Evolutionary conservation across 441 rosid genomes (phyloP), one percentile per base, ranked within the genome.

Genomic region (Mallotus japonicus): DNA sequence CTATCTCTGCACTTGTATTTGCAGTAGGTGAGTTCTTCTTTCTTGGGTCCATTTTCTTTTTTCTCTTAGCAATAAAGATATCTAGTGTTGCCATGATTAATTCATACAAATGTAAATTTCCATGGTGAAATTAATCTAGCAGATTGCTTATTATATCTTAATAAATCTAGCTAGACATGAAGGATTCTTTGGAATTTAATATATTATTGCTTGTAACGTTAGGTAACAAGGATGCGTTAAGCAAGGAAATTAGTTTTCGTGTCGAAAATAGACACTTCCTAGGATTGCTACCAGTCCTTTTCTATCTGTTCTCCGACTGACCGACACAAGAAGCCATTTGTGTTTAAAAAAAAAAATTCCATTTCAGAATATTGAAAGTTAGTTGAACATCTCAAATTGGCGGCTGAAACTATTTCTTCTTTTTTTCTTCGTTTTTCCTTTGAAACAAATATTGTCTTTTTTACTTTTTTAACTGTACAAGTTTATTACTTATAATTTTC

Each of bases 1-100:
- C 77, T 16, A 16, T 80, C 78, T 66, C 75, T 17, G 54, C 73
- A 6, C 71, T 73, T 37, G 32, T 83, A 49, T 83, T 80, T 15
- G 78, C 81, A 19, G 28, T 76, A 28, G 82, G 85, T 83, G 32
- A 51, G 83, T 75, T 22, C 16, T 2, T 10, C 28, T 8, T 55
- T 50, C 42, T 5, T 2, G 4, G 65, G 65, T 2, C 57, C 12
- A 3, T 37, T 46, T 34, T 16, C 3, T 24, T 47, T 24, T 47
- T 6, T 2, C 49, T 15, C 32, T 13, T 32, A 16, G 12, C 7
- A 14, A 3, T 49, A 14, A 61, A 14, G 32, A 16, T 56, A 5
- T 20, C n/a, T 63, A 16, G 40, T 37, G 40, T 37, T 37, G 40
- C 40, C 40, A 37, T 37, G 40, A 37, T 37, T 6, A 4, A 51